phyloP scores from a whole-genome alignment of 1,284 basidiomycete species.

The Ganoderma boninense region DNA sequence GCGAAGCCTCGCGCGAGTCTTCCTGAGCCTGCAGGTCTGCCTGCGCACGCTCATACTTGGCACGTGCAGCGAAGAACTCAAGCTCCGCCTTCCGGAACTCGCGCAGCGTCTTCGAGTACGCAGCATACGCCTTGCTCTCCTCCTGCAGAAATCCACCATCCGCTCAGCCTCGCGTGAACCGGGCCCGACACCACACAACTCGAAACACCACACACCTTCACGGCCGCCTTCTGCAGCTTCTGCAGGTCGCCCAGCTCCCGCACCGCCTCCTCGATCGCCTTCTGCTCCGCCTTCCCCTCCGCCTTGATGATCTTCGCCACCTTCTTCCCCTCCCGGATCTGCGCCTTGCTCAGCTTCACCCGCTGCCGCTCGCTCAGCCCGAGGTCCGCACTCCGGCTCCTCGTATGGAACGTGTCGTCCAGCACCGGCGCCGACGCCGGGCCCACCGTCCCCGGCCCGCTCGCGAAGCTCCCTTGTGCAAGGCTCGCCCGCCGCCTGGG shows the following conservation, averaged over 20 bases:
- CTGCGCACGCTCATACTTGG: slow-evolving; percentile 55
- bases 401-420: slow-evolving; percentile 47
- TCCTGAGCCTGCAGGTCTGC: slow-evolving; percentile 52
- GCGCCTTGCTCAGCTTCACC: slow-evolving; percentile 53
- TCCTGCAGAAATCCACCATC: slow-evolving; percentile 44
- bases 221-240: slow-evolving; percentile 57
- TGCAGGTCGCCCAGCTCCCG: slow-evolving; percentile 62
- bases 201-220: slow-evolving; percentile 50
- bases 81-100: slow-evolving; percentile 59
- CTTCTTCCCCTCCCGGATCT: slow-evolving; percentile 55
- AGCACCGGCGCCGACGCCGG: slow-evolving; percentile 44
- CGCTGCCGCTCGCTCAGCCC: slow-evolving; percentile 55
- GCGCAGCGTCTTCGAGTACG: slow-evolving; percentile 52
- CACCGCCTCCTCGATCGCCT: slow-evolving; percentile 54
- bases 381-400: slow-evolving; percentile 52
- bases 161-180: not conserved
- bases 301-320: slow-evolving; percentile 61
- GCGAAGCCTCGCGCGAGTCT: slow-evolving; percentile 54
- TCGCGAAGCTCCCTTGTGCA: slow-evolving; percentile 55
- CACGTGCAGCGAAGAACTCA: slow-evolving; percentile 54
- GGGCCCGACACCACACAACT: not conserved
- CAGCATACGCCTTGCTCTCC: slow-evolving; percentile 53
- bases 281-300: slow-evolving; percentile 61
- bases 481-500: slow-evolving; percentile 43
- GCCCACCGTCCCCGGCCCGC: slow-evolving; percentile 56